Evolutionary conservation across 345 rosid genomes (phyloP).

Genomic region (Pistacia integerrima): DNA sequence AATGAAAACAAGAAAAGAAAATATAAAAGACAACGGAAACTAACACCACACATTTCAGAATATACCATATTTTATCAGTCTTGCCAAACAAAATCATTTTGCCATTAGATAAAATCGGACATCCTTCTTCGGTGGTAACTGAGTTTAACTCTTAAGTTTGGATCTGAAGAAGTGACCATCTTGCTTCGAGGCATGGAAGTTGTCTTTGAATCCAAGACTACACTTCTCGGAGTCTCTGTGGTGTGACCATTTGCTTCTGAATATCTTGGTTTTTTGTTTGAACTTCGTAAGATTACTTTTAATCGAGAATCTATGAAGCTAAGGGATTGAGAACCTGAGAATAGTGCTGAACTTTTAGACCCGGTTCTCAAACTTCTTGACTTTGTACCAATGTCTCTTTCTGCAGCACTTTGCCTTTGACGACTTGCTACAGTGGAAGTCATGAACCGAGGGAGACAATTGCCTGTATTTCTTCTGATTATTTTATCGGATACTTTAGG

Average conservation of each 20-base stretch:
- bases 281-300: conserved; percentile 43
- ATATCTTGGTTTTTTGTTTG: conserved; percentile 46
- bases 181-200: conserved; percentile 48
- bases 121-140: conserved; percentile 68
- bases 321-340: conserved; percentile 60
- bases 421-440: conserved; percentile 86
- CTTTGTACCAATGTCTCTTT: conserved; percentile 43
- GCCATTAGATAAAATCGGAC: conserved; percentile 61
- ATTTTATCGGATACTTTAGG: conserved; percentile 37
- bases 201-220: conserved; percentile 33
- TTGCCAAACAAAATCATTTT: not conserved
- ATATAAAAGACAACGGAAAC: not conserved
- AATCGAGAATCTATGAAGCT: conserved; percentile 62
- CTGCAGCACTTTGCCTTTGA: conserved; percentile 62
- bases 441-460: conserved; percentile 76
- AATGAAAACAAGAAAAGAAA: not conserved
- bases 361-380: conserved; percentile 42
- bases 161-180: conserved; percentile 67
- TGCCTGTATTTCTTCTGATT: conserved; percentile 27
- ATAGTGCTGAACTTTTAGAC: conserved; percentile 47
- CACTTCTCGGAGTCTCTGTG: conserved; percentile 46
- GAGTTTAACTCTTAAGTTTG: conserved; percentile 56
- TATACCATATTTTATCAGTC: not conserved
- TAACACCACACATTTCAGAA: not conserved
- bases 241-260: conserved; percentile 31